Conservation (phyloP, 1,284 basidiomycete species). For the Rhodofomes roseus region DNA sequence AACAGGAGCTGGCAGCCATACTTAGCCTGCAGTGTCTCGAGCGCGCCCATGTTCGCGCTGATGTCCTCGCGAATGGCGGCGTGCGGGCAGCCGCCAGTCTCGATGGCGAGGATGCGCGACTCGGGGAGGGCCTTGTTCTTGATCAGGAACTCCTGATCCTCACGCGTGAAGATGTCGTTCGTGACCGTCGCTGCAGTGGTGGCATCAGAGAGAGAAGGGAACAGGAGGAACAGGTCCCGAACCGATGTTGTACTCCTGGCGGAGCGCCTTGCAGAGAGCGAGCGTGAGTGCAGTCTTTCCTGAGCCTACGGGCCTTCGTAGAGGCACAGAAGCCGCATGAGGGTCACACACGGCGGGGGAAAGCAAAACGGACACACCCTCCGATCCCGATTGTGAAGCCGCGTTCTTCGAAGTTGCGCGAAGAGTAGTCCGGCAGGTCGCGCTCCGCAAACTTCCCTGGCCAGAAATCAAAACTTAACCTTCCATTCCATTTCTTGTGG, state of each 20-base stretch:
- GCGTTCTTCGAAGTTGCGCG: constrained; percentile 86
- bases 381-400: constrained; percentile 98
- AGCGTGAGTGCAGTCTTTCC: constrained; percentile 96
- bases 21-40: constrained; percentile 94
- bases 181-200: constrained; percentile 75
- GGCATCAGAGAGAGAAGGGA: neutral
- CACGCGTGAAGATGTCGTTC: constrained; percentile 96
- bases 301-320: constrained; percentile 84
- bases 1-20: constrained; percentile 82
- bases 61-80: constrained; percentile 98
- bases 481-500: neutral
- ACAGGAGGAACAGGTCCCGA: constrained; percentile 14
- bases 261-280: constrained; percentile 83
- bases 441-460: constrained; percentile 89
- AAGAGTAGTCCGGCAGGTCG: constrained; percentile 86
- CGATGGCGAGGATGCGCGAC: constrained; percentile 91
- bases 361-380: constrained; percentile 50
- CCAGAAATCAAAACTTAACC: neutral
- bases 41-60: constrained; percentile 91
- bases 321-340: neutral
- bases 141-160: constrained; percentile 98
- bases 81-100: constrained; percentile 95
- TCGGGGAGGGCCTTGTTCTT: constrained; percentile 85
- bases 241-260: constrained; percentile 90
- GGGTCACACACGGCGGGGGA: no score